phyloP scores from a whole-genome alignment of 352 stramenopile genomes.

The Chloridella minuta region DNA sequence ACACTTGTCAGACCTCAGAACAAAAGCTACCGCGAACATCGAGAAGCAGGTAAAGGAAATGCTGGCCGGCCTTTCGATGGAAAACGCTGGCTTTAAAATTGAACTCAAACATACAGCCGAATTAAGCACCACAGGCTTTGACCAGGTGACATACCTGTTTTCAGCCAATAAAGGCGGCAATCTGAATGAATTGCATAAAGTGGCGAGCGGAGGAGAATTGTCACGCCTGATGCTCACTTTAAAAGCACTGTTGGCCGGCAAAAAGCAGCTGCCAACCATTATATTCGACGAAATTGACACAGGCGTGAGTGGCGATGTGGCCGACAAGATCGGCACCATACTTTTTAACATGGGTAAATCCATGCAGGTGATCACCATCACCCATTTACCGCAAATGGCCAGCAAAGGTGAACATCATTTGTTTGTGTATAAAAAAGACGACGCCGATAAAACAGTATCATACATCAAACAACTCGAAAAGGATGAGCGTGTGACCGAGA shows the following conservation, averaged over 20 bases:
- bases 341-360: background rate
- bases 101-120: background rate
- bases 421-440: background rate
- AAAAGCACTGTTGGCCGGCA: background rate
- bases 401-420: background rate
- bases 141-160: background rate
- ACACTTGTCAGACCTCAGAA: background rate
- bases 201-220: background rate
- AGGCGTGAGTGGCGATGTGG: background rate
- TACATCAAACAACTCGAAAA: background rate
- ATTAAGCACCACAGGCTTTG: background rate
- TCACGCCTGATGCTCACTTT: background rate
- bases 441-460: background rate
- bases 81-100: background rate
- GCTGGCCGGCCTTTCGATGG: background rate
- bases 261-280: constrained; percentile 1
- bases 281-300: background rate
- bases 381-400: background rate
- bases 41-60: background rate
- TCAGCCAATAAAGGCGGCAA: background rate
- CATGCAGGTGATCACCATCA: background rate
- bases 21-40: background rate
- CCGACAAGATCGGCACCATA: background rate
- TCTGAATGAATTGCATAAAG: background rate
- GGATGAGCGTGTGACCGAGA: background rate